phyloP scores from a whole-genome alignment of 2,329 filamentous ascomycete species.

The Remersonia thermophila region DNA sequence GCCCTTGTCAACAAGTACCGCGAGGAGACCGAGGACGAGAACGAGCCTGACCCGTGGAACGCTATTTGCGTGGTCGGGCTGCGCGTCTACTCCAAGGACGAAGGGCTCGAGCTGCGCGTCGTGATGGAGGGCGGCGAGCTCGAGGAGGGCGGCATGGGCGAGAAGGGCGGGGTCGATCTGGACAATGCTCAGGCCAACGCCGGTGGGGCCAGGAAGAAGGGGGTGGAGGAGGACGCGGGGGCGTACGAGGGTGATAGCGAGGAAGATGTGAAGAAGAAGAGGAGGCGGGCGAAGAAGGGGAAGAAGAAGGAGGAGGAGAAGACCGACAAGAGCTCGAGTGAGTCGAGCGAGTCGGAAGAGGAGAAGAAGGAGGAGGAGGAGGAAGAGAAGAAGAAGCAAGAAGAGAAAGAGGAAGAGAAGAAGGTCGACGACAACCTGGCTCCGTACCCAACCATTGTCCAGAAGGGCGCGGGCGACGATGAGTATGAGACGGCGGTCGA shows the following conservation, averaged over 20 bases:
- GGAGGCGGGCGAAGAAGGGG: constrained; percentile 8
- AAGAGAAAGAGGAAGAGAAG: constrained; percentile 14
- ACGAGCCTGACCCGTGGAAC: constrained; percentile 48
- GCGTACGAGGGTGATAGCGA: constrained; percentile 24
- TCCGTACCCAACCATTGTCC: constrained; percentile 16
- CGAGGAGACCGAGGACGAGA: constrained; percentile 43
- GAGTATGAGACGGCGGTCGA: constrained; percentile 21
- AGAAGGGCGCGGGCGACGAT: constrained; percentile 19
- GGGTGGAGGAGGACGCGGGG: constrained; percentile 13
- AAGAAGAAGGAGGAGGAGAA: constrained; percentile 8
- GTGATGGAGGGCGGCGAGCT: constrained; percentile 44
- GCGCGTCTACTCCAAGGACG: constrained; percentile 47
- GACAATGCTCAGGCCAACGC: constrained; percentile 46
- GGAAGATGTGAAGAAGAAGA: constrained; percentile 17
- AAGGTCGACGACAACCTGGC: constrained; percentile 10
- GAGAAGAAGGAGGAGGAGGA: constrained; percentile 23
- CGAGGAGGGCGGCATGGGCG: constrained; percentile 43
- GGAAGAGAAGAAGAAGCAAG: constrained; percentile 8
- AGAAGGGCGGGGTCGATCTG: constrained; percentile 41
- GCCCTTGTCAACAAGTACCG: constrained; percentile 21
- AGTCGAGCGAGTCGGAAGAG: constrained; percentile 17
- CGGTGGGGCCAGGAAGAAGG: constrained; percentile 28
- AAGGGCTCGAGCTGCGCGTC: constrained; percentile 38
- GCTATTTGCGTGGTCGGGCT: constrained; percentile 49
- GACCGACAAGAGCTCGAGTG: not conserved